Evolutionary conservation across 2,329 filamentous ascomycete species (phyloP).

Genomic region (Calonectria pteridis): DNA sequence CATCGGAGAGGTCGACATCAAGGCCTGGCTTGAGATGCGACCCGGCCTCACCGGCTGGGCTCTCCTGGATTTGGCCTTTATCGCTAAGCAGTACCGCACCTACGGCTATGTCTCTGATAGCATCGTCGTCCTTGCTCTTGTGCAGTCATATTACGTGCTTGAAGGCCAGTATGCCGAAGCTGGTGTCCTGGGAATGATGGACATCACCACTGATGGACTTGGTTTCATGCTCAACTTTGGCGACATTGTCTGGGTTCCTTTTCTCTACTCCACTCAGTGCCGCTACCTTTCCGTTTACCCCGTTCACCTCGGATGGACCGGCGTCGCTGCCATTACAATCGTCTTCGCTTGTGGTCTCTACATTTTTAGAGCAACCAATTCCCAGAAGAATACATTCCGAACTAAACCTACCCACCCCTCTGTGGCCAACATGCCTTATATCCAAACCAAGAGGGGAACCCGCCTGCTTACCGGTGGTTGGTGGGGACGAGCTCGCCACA

Average conservation of each 20-base stretch:
- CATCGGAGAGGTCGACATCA: constrained; percentile 88
- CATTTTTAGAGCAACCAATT: constrained; percentile 91
- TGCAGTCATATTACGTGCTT: constrained; percentile 85
- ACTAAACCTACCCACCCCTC: constrained; percentile 83
- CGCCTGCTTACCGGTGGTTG: constrained; percentile 85
- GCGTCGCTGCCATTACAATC: constrained; percentile 71
- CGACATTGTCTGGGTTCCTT: constrained; percentile 91
- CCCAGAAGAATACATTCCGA: constrained; percentile 93
- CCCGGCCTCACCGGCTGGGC: constrained; percentile 90
- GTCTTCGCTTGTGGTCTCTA: constrained; percentile 79
- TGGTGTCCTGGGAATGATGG: constrained; percentile 89
- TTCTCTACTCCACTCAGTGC: constrained; percentile 84
- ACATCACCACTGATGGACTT: constrained; percentile 90
- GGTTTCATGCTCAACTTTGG: constrained; percentile 94
- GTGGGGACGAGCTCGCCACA: constrained; percentile 91
- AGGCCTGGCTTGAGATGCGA: constrained; percentile 86
- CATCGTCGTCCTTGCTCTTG: constrained; percentile 79
- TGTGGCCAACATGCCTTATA: constrained; percentile 82
- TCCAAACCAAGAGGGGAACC: constrained; percentile 84
- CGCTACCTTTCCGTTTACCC: constrained; percentile 87
- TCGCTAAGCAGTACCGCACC: constrained; percentile 86
- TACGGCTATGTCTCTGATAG: constrained; percentile 86
- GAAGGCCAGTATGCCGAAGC: constrained; percentile 88
- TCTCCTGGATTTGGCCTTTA: constrained; percentile 82
- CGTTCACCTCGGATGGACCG: constrained; percentile 75